Evolutionary conservation across 805 yeast genomes (phyloP).

Genomic region (Torulaspora franciscae): DNA sequence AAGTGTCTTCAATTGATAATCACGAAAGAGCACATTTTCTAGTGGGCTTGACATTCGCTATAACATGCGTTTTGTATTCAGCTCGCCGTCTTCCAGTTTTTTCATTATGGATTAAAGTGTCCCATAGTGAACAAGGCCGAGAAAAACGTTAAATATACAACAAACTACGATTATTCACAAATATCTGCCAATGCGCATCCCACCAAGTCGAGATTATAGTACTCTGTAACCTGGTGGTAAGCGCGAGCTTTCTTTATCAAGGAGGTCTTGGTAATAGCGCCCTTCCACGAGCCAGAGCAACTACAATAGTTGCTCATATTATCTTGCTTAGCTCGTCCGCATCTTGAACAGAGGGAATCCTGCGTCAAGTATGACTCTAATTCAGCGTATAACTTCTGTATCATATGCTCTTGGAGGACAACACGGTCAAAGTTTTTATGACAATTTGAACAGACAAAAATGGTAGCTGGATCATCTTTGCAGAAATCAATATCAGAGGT

Average conservation of each 20-base stretch:
- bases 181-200: slow-evolving; percentile 5
- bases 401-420: slow-evolving; percentile 71
- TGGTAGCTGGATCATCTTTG: slow-evolving; percentile 47
- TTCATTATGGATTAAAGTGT: not conserved
- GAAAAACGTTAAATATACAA: not conserved
- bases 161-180: not conserved
- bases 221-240: slow-evolving; percentile 54
- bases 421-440: slow-evolving; percentile 57
- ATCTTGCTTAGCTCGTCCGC: slow-evolving; percentile 60
- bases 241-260: slow-evolving; percentile 44
- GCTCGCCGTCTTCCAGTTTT: not conserved
- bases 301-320: slow-evolving; percentile 70
- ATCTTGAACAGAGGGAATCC: slow-evolving; percentile 76
- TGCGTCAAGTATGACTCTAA: slow-evolving; percentile 65
- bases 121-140: not conserved
- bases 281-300: slow-evolving; percentile 85
- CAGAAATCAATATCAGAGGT: slow-evolving; percentile 79
- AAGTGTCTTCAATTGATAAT: slow-evolving; percentile 24
- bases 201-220: slow-evolving; percentile 57
- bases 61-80: not conserved
- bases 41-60: slow-evolving; percentile 6
- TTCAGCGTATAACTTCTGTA: slow-evolving; percentile 54
- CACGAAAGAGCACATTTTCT: slow-evolving; percentile 21
- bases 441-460: slow-evolving; percentile 66
- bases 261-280: slow-evolving; percentile 45